Conservation (phyloP, 1,284 basidiomycete species). For the Marasmius oreades region DNA sequence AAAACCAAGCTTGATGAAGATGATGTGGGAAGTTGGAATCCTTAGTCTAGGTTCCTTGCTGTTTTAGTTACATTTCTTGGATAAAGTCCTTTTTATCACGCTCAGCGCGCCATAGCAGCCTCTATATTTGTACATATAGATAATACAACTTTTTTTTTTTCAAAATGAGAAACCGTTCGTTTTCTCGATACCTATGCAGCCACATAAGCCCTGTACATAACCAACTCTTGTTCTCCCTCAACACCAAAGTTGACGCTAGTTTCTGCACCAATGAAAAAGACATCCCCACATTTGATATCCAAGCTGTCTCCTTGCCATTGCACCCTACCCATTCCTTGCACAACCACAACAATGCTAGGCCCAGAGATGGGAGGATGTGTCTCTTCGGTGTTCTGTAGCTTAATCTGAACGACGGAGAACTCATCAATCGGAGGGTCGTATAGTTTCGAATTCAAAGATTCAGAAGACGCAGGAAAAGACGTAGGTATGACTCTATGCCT, state of each 20-base stretch:
- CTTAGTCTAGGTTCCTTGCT: neutral
- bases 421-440: slow-evolving; percentile 96
- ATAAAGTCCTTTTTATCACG: neutral
- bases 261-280: slow-evolving; percentile 83
- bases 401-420: slow-evolving; percentile 80
- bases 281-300: slow-evolving; percentile 65
- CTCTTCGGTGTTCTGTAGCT: slow-evolving; percentile 50
- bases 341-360: slow-evolving; percentile 82
- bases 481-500: slow-evolving; percentile 69
- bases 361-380: slow-evolving; percentile 66
- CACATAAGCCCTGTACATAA: slow-evolving; percentile 78
- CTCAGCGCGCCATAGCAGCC: too few species aligned
- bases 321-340: slow-evolving; percentile 64
- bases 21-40: neutral
- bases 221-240: slow-evolving; percentile 35
- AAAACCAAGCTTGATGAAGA: slow-evolving; percentile 2
- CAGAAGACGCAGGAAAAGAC: slow-evolving; percentile 37
- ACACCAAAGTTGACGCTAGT: slow-evolving; percentile 46
- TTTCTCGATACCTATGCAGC: slow-evolving; percentile 18
- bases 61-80: too few species aligned
- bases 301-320: slow-evolving; percentile 41
- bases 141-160: too few species aligned
- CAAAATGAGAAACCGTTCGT: too few species aligned
- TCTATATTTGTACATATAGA: too few species aligned
- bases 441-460: slow-evolving; percentile 39